Conservation (phyloP, 371 early-diverging fungal genomes). For the Mycotypha africana region DNA sequence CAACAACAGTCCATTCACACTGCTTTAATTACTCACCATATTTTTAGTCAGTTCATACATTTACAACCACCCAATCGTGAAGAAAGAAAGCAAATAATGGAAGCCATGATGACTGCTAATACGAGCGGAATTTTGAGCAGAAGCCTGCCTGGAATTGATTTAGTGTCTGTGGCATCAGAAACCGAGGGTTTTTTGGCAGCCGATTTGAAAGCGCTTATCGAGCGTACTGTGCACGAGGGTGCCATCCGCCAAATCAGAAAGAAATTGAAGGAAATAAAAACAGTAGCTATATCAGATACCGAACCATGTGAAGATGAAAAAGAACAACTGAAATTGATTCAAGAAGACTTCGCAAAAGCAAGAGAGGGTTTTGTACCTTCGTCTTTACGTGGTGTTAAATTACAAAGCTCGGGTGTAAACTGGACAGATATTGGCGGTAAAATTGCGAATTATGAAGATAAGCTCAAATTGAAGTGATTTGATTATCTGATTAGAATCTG, state of each 20-base stretch:
- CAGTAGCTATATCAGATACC: background rate
- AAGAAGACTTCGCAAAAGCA: constrained; percentile 70
- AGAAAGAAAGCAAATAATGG: constrained; percentile 64
- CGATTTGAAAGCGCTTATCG: constrained; percentile 74
- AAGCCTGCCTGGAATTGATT: constrained; percentile 52
- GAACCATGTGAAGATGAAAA: background rate
- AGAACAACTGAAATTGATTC: constrained; percentile 31
- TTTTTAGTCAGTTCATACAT: constrained; percentile 64
- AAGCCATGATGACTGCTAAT: constrained; percentile 49
- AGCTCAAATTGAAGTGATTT: background rate
- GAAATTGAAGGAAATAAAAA: constrained; percentile 18
- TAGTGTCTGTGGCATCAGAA: constrained; percentile 67
- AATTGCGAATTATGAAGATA: no score
- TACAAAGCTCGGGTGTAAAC: constrained; percentile 69
- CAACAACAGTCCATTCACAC: constrained; percentile 68
- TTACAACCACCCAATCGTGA: constrained; percentile 65
- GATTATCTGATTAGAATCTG: background rate
- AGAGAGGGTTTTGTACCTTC: constrained; percentile 77
- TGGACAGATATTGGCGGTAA: constrained; percentile 90
- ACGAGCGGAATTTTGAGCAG: constrained; percentile 21
- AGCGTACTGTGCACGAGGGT: constrained; percentile 80
- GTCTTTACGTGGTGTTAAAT: constrained; percentile 75
- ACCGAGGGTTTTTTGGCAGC: constrained; percentile 90
- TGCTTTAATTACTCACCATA: constrained; percentile 54
- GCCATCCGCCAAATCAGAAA: constrained; percentile 61